Evolutionary conservation across 176 grass and related monocot genomes (phyloP).

Genomic region (Pharus latifolius): DNA sequence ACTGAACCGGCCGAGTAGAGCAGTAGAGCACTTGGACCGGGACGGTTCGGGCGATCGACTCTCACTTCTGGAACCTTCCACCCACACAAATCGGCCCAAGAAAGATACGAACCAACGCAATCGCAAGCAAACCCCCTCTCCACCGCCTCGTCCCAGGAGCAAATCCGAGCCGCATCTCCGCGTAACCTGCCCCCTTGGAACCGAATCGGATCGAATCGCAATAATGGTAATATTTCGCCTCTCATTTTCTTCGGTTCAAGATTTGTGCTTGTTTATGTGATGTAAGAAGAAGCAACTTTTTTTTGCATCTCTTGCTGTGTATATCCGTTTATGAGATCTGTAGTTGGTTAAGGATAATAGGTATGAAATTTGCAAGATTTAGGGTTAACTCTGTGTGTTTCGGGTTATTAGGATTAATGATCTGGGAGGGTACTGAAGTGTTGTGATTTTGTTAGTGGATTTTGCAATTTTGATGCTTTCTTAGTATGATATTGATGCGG

Average conservation of each 20-base stretch:
- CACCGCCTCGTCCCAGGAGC: not conserved
- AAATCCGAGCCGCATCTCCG: not conserved
- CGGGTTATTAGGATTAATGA: too few relatives aligned
- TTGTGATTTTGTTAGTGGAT: too few relatives aligned
- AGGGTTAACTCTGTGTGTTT: too few relatives aligned
- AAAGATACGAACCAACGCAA: not conserved
- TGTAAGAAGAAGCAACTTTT: too few relatives aligned
- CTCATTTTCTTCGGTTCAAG: not conserved
- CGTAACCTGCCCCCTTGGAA: not conserved
- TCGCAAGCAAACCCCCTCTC: not conserved
- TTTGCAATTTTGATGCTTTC: not conserved
- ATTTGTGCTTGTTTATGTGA: too few relatives aligned
- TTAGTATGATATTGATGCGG: not conserved
- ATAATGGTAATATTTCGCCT: slow-evolving; percentile 16
- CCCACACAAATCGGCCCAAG: not conserved
- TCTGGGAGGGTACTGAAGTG: too few relatives aligned
- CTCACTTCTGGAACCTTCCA: slow-evolving; percentile 2
- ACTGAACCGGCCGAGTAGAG: too few relatives aligned
- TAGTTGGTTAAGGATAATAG: not conserved
- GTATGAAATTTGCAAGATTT: not conserved
- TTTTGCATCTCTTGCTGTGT: too few relatives aligned
- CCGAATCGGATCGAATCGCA: too few relatives aligned
- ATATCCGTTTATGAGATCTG: not conserved
- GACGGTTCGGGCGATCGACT: not conserved
- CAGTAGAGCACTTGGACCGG: not conserved